Conservation (phyloP, 768 basidiomycete species). For the Mycena haematopus region DNA sequence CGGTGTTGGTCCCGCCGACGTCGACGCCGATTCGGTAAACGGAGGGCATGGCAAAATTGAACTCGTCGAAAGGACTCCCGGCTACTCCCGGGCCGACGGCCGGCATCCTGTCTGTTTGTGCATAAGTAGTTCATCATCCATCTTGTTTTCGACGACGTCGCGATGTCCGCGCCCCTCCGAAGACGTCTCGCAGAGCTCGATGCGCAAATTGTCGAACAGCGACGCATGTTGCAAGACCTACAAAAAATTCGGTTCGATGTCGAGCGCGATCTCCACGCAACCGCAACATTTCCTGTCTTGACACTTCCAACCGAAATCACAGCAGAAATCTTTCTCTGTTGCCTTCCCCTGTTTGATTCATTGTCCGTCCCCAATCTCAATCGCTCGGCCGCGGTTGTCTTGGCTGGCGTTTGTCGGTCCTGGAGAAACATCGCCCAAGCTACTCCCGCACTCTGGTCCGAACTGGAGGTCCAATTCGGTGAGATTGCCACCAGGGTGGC, state of each 20-base stretch:
- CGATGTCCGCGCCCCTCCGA: neutral
- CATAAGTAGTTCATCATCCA: too few species aligned
- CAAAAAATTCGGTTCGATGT: neutral
- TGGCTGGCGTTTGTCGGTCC: neutral
- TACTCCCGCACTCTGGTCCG: neutral
- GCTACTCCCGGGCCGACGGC: too few species aligned
- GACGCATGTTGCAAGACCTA: neutral
- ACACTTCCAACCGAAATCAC: neutral
- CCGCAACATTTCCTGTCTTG: neutral
- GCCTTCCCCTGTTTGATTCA: too few species aligned
- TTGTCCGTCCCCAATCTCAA: too few species aligned
- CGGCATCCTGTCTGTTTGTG: too few species aligned
- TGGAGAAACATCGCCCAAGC: neutral
- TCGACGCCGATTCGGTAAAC: constrained; percentile 9
- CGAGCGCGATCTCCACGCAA: neutral
- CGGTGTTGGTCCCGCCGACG: constrained; percentile 45
- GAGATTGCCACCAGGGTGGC: neutral
- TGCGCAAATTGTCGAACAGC: neutral
- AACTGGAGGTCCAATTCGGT: neutral
- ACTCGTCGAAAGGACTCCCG: too few species aligned
- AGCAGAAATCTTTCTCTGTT: too few species aligned
- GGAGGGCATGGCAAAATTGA: neutral
- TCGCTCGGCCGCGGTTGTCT: too few species aligned
- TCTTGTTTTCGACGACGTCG: too few species aligned
- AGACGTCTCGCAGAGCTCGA: neutral